Evolutionary conservation across 2,329 filamentous ascomycete genomes (phyloP).

Genomic region (Phoma sp.): DNA sequence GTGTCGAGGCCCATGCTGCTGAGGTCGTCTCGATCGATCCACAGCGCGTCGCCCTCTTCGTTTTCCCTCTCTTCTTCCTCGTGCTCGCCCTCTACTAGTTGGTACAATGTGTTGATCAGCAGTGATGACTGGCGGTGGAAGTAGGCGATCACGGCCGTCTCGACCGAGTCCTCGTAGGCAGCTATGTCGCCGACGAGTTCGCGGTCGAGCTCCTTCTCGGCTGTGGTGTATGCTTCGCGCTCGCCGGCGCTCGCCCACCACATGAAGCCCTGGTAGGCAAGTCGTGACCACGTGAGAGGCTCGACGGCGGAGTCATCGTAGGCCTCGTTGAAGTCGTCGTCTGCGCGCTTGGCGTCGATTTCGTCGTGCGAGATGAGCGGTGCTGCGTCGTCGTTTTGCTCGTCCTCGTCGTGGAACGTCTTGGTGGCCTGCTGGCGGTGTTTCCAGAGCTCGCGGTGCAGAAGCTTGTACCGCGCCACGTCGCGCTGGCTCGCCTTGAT

Average conservation of each 20-base stretch:
- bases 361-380: slow-evolving; percentile 33
- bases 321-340: slow-evolving; percentile 45
- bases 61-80: slow-evolving; percentile 47
- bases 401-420: slow-evolving; percentile 29
- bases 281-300: slow-evolving; percentile 68
- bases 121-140: slow-evolving; percentile 77
- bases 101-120: slow-evolving; percentile 67
- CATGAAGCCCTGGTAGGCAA: slow-evolving; percentile 84
- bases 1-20: slow-evolving; percentile 77
- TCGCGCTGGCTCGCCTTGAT: slow-evolving; percentile 91
- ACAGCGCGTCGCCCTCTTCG: slow-evolving; percentile 48
- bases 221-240: slow-evolving; percentile 61
- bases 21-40: slow-evolving; percentile 69
- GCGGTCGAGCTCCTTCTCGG: slow-evolving; percentile 60
- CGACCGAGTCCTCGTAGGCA: slow-evolving; percentile 57
- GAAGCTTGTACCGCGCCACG: slow-evolving; percentile 69
- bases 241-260: slow-evolving; percentile 90
- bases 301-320: slow-evolving; percentile 57
- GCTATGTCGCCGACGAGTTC: slow-evolving; percentile 53
- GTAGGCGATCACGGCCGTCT: slow-evolving; percentile 78
- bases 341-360: slow-evolving; percentile 35
- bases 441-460: slow-evolving; percentile 46
- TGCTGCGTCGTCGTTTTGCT: slow-evolving; percentile 31
- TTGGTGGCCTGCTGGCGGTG: slow-evolving; percentile 34
- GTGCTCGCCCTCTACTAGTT: slow-evolving; percentile 63